Conservation (phyloP, 2,329 filamentous ascomycete genomes). For the Pyrenochaeta sp. region DNA sequence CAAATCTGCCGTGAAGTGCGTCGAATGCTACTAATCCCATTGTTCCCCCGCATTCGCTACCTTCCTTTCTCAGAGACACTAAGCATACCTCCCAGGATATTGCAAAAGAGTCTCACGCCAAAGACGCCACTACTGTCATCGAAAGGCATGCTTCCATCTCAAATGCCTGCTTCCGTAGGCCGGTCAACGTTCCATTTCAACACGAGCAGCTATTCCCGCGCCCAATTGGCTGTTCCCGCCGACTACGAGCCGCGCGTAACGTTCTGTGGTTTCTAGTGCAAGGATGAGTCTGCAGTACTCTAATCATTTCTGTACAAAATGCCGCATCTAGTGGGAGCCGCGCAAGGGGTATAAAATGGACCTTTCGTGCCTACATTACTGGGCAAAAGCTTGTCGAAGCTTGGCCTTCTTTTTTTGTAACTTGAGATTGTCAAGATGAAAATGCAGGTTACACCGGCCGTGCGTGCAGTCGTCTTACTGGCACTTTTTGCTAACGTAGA, state of each 20-base stretch:
- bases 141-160: background rate
- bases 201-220: background rate
- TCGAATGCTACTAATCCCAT: background rate
- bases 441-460: conserved; percentile 12
- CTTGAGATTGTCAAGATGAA: conserved; percentile 2
- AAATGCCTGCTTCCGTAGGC: background rate
- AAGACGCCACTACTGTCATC: background rate
- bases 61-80: background rate
- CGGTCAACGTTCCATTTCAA: background rate
- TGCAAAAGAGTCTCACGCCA: background rate
- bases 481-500: conserved; percentile 11
- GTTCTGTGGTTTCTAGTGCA: background rate
- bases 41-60: background rate
- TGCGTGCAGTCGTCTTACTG: conserved; percentile 16
- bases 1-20: background rate
- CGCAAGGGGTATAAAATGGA: conserved; percentile 19
- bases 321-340: background rate
- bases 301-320: background rate
- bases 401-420: conserved; percentile 10
- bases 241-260: conserved; percentile 1
- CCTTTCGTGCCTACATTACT: conserved; percentile 13
- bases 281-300: conserved; percentile 3
- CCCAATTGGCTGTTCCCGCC: background rate
- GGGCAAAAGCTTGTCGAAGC: conserved; percentile 31
- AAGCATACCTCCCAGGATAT: background rate